These are phyloP conservation scores for Globisporangium solare DNA, from an alignment of 352 stramenopile species.

Conservation along the genomic window DNA sequence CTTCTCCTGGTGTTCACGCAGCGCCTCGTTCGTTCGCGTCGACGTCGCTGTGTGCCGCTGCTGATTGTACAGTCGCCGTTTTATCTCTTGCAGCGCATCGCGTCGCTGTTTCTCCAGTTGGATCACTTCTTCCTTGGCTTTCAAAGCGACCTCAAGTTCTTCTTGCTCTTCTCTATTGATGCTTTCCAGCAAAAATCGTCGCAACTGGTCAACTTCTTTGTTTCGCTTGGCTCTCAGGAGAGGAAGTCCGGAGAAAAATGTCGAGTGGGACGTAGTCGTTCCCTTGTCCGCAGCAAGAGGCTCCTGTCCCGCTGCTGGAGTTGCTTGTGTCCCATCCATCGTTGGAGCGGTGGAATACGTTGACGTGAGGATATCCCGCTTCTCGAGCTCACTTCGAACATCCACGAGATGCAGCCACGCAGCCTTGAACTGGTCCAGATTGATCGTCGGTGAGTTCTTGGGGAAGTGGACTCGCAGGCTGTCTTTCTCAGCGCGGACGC, in stretches of 20 bases:
- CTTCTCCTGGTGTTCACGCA: slow-evolving; percentile 63
- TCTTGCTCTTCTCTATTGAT: slow-evolving; percentile 43
- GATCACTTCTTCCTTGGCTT: slow-evolving; percentile 53
- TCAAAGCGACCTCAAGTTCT: slow-evolving; percentile 38
- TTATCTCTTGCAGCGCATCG: slow-evolving; percentile 39
- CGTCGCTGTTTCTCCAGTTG: slow-evolving; percentile 39
- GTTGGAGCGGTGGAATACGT: background rate
- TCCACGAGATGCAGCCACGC: slow-evolving; percentile 53
- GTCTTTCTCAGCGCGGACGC: slow-evolving; percentile 19
- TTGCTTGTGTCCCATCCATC: background rate
- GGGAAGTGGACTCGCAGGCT: slow-evolving; percentile 30
- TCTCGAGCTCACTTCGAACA: slow-evolving; percentile 33
- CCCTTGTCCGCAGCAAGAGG: background rate
- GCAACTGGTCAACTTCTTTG: slow-evolving; percentile 23
- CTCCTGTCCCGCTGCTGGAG: background rate
- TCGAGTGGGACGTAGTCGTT: background rate
- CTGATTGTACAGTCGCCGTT: slow-evolving; percentile 34
- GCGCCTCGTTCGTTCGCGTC: slow-evolving; percentile 51
- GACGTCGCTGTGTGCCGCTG: slow-evolving; percentile 46
- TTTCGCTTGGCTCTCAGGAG: background rate
- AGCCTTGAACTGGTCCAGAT: slow-evolving; percentile 48
- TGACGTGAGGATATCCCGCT: slow-evolving; percentile 20
- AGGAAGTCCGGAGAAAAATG: slow-evolving; percentile 1
- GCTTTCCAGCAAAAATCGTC: slow-evolving; percentile 26
- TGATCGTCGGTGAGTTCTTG: slow-evolving; percentile 25